Percentiles rank a stretch among this genome's conserved stretches.
Conservation (phyloP, 2,329 filamentous ascomycete genomes). For the Pseudogymnoascus sp. region DNA sequence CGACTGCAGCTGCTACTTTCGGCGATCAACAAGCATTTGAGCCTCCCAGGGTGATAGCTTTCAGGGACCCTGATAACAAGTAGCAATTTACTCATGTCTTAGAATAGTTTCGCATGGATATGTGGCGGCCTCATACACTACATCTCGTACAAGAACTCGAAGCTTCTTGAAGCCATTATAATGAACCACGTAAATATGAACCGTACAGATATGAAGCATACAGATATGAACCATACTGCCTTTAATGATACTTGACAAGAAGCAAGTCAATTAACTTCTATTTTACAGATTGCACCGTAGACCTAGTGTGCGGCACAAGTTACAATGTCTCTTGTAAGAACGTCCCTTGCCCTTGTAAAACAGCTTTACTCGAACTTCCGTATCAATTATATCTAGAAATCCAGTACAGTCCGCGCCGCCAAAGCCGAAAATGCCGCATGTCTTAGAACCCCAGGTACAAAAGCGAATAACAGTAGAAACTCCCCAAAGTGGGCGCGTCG, state of each 20-base stretch:
- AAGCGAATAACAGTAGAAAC: slow-evolving; percentile 5
- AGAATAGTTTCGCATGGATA: background rate
- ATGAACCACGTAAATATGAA: background rate
- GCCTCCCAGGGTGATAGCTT: background rate
- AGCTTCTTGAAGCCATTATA: background rate
- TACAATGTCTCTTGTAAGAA: background rate
- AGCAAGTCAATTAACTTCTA: slow-evolving; percentile 5
- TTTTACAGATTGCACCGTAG: slow-evolving; percentile 4
- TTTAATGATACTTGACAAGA: background rate
- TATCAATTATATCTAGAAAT: slow-evolving; percentile 9
- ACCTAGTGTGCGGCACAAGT: background rate
- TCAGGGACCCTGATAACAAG: background rate
- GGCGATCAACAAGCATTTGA: background rate
- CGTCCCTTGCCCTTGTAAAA: background rate
- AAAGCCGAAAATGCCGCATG: slow-evolving; percentile 4
- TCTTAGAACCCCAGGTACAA: slow-evolving; percentile 7
- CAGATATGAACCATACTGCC: background rate
- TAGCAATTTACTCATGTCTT: background rate
- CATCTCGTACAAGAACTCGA: background rate
- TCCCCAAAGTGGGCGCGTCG: background rate
- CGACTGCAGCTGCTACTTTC: background rate
- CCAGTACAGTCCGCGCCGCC: slow-evolving; percentile 2
- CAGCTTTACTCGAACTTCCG: slow-evolving; percentile 3
- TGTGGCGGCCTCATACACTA: background rate
- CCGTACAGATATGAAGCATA: background rate